These are phyloP conservation scores for Mycena epipterygia DNA, from an alignment of 768 basidiomycete genomes.

Conservation along the genomic window DNA sequence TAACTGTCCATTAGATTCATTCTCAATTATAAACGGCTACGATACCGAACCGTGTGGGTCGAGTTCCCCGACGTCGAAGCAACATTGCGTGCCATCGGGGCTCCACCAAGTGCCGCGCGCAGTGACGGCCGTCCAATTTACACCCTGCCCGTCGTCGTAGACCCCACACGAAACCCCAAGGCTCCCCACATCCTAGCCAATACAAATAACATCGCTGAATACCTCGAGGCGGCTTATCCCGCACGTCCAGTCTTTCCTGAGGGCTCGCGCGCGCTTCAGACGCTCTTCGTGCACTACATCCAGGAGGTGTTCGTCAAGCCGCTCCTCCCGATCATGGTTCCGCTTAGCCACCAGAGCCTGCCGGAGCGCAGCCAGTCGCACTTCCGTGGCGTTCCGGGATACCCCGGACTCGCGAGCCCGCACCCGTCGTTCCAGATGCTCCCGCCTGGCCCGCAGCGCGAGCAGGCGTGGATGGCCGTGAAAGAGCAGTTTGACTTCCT, in stretches of 20 bases:
- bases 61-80: conserved; percentile 79
- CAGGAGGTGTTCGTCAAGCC: conserved; percentile 77
- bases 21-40: conserved; percentile 83
- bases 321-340: conserved; percentile 80
- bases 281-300: conserved; percentile 79
- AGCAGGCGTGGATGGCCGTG: conserved; percentile 75
- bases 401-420: conserved; percentile 10
- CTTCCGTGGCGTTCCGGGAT: conserved; percentile 46
- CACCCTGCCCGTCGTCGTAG: conserved; percentile 73
- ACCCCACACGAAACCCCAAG: conserved; percentile 50
- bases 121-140: conserved; percentile 74
- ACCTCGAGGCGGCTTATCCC: conserved; percentile 78
- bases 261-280: conserved; percentile 78
- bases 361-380: conserved; percentile 69
- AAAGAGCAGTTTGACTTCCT: conserved; percentile 78
- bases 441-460: conserved; percentile 60
- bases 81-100: conserved; percentile 69
- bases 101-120: conserved; percentile 66
- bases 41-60: conserved; percentile 78
- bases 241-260: conserved; percentile 81
- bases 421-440: conserved; percentile 26
- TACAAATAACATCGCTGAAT: conserved; percentile 74
- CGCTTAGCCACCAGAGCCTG: conserved; percentile 74
- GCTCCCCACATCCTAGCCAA: conserved; percentile 57
- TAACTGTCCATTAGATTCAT: conserved; percentile 11